Percentiles rank a stretch among this genome's conserved stretches.
Conservation (phyloP, 148 eudicot genomes). For the Silene latifolia region DNA sequence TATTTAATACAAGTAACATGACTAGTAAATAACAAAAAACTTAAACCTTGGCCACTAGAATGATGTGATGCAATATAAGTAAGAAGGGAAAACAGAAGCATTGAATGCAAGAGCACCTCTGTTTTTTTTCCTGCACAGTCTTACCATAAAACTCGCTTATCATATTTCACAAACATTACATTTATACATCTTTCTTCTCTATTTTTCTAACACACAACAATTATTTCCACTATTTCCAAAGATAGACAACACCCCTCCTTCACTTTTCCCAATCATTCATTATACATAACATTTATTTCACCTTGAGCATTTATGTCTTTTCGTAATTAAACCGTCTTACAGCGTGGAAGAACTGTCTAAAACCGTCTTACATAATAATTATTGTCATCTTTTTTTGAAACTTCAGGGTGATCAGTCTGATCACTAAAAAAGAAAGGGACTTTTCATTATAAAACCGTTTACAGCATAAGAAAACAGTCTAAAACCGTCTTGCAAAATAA, state of each 20-base stretch:
- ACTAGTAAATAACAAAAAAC: neutral
- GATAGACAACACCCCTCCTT: conserved; percentile 16
- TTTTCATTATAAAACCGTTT: too few relatives aligned
- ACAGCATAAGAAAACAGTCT: too few relatives aligned
- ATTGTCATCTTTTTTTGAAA: neutral
- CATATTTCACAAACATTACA: neutral
- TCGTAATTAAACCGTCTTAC: neutral
- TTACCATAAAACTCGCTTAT: conserved; percentile 18
- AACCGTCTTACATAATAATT: too few relatives aligned
- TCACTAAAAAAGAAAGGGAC: too few relatives aligned
- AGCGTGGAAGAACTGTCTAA: too few relatives aligned
- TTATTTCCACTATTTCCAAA: conserved; percentile 26
- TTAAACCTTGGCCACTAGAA: conserved; percentile 7
- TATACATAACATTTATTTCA: conserved; percentile 26
- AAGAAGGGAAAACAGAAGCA: conserved; percentile 9
- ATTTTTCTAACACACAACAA: neutral
- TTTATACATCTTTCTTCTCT: neutral
- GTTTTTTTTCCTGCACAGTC: conserved; percentile 5
- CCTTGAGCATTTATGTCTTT: conserved; percentile 18
- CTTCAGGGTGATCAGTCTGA: neutral
- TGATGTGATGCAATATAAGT: conserved; percentile 15
- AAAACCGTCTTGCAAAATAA: too few relatives aligned
- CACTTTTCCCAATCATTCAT: conserved; percentile 19
- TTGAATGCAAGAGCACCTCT: conserved; percentile 26
- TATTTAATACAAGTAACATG: neutral